phyloP scores from a whole-genome alignment of 2,329 filamentous ascomycete genomes.

The Mycogone perniciosa region DNA sequence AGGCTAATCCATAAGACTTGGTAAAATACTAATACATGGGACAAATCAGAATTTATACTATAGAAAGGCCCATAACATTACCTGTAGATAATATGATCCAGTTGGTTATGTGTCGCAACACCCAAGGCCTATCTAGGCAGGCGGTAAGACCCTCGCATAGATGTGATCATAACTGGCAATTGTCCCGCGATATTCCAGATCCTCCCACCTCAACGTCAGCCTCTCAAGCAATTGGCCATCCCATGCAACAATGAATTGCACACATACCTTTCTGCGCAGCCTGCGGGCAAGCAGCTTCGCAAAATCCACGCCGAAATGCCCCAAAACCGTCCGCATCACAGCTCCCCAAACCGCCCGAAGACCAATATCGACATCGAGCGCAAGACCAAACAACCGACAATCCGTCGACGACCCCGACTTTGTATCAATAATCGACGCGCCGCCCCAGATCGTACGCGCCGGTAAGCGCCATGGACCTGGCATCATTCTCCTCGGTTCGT shows the following conservation, averaged over 20 bases:
- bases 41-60: too few relatives aligned
- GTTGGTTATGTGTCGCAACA: neutral
- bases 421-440: constrained; percentile 80
- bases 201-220: neutral
- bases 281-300: constrained; percentile 16
- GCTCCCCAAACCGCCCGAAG: constrained; percentile 4
- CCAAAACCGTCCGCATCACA: constrained; percentile 2
- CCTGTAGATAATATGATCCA: neutral
- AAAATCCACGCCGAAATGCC: constrained; percentile 3
- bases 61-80: too few relatives aligned
- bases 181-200: neutral
- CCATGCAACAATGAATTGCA: constrained; percentile 21
- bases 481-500: constrained; percentile 65
- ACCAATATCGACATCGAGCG: constrained; percentile 15
- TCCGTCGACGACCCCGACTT: constrained; percentile 73
- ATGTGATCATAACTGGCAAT: neutral
- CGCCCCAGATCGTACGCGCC: constrained; percentile 70
- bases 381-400: constrained; percentile 28
- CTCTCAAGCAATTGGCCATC: neutral
- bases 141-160: neutral
- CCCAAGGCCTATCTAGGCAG: neutral
- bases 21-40: too few relatives aligned
- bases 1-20: too few relatives aligned
- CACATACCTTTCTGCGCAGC: constrained; percentile 21
- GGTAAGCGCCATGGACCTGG: constrained; percentile 71